phyloP scores from a whole-genome alignment of 495 filamentous ascomycete species.

The Aspergillus cavernicola region DNA sequence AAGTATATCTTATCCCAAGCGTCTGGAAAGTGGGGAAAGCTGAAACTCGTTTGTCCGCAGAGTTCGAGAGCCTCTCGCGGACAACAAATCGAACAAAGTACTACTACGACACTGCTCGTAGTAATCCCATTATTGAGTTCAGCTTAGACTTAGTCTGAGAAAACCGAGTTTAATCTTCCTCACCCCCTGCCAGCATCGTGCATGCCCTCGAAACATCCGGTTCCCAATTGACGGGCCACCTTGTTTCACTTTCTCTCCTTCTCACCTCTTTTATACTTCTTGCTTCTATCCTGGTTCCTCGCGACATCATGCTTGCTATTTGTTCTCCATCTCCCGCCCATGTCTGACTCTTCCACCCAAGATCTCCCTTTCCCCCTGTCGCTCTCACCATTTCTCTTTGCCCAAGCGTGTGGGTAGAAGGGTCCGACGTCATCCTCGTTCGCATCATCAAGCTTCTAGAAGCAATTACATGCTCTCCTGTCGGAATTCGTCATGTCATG shows the following conservation, averaged over 20 bases:
- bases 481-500: slow-evolving; percentile 31
- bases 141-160: too few species aligned
- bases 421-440: too few species aligned
- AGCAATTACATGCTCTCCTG: neutral
- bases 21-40: slow-evolving; percentile 9
- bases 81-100: neutral
- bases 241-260: slow-evolving; percentile 11
- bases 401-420: neutral
- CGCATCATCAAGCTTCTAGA: neutral
- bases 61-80: slow-evolving; percentile 3
- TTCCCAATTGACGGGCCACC: slow-evolving; percentile 6
- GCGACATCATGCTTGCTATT: neutral
- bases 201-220: slow-evolving; percentile 1
- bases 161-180: neutral
- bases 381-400: neutral
- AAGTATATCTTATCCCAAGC: slow-evolving; percentile 1
- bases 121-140: too few species aligned
- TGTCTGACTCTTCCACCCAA: slow-evolving; percentile 1
- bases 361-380: neutral
- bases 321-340: neutral
- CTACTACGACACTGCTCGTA: neutral
- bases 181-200: slow-evolving; percentile 1
- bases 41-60: slow-evolving; percentile 9
- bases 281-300: neutral
- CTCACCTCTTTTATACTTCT: neutral